Percentiles rank a stretch among this genome's conserved stretches.
phyloP scores from a whole-genome alignment of 495 filamentous ascomycete genomes.

The Penicillium pancosmium region DNA sequence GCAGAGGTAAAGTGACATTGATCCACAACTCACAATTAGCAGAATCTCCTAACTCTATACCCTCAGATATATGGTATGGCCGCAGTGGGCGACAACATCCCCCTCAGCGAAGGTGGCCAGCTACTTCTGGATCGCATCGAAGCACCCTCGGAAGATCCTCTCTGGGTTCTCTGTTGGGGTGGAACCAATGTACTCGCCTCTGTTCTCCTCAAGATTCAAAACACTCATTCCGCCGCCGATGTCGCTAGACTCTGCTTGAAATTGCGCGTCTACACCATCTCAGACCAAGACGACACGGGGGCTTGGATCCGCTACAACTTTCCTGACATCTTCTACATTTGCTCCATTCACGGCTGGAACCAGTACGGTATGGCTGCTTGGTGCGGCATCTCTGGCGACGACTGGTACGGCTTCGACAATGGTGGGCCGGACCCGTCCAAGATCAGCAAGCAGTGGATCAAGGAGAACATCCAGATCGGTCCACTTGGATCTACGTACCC shows the following conservation, averaged over 20 bases:
- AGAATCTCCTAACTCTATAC: not conserved
- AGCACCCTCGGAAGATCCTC: slow-evolving; percentile 27
- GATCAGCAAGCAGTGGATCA: slow-evolving; percentile 47
- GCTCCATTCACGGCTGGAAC: slow-evolving; percentile 49
- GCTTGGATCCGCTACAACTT: slow-evolving; percentile 49
- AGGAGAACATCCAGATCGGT: slow-evolving; percentile 49
- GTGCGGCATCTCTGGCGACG: slow-evolving; percentile 50
- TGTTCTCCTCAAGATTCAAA: slow-evolving; percentile 38
- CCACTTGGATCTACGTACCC: slow-evolving; percentile 44
- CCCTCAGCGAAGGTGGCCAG: slow-evolving; percentile 41
- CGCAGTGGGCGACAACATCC: slow-evolving; percentile 29
- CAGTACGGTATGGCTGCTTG: slow-evolving; percentile 51
- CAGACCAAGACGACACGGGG: slow-evolving; percentile 53
- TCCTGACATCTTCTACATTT: slow-evolving; percentile 51
- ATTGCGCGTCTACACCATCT: slow-evolving; percentile 51
- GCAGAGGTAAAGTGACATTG: slow-evolving; percentile 11
- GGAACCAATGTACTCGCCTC: slow-evolving; percentile 51
- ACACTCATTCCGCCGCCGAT: slow-evolving; percentile 29
- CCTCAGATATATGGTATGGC: slow-evolving; percentile 36
- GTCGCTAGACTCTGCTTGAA: slow-evolving; percentile 34
- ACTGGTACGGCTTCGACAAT: slow-evolving; percentile 44
- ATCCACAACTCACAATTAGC: not conserved
- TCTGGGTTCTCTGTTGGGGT: slow-evolving; percentile 53
- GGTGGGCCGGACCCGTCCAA: slow-evolving; percentile 47
- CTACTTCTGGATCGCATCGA: slow-evolving; percentile 40